Percentiles rank a stretch among this genome's conserved stretches.
These are phyloP conservation scores for Cryphonectria nitschkei DNA, from an alignment of 2,329 filamentous ascomycete species.

Conservation along the genomic window DNA sequence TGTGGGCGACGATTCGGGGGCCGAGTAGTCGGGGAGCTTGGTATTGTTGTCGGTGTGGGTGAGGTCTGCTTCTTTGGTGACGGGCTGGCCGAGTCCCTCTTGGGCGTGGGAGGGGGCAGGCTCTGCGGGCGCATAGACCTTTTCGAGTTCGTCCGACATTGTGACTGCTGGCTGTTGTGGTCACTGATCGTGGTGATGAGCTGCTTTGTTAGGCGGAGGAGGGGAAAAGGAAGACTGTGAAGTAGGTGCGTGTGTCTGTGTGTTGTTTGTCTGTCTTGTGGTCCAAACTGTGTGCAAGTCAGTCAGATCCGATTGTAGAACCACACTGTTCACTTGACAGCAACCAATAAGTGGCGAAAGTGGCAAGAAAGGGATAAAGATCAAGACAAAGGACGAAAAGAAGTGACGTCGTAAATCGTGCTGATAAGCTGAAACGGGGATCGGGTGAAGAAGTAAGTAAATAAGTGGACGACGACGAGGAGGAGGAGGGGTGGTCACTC, in stretches of 20 bases:
- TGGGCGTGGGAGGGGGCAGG: background rate
- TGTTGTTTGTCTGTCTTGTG: too few relatives aligned
- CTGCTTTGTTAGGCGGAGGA: too few relatives aligned
- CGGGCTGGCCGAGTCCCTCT: background rate
- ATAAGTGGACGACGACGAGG: background rate
- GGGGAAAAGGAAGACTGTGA: too few relatives aligned
- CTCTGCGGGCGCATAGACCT: constrained; percentile 8
- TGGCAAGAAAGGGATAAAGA: background rate
- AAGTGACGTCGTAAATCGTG: background rate
- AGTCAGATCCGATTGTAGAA: background rate
- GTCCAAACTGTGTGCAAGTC: background rate
- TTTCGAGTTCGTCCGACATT: constrained; percentile 10
- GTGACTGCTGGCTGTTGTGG: background rate
- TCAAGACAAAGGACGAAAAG: background rate
- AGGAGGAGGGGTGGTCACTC: background rate
- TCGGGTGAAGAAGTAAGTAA: background rate
- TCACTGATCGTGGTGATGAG: background rate
- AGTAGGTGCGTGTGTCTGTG: background rate
- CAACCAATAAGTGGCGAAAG: background rate
- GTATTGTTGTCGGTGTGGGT: too few relatives aligned
- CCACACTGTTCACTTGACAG: background rate
- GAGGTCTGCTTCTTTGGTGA: too few relatives aligned
- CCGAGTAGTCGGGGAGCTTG: background rate
- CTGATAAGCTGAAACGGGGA: background rate
- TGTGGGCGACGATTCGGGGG: background rate